Evolutionary conservation across 1,284 basidiomycete genomes (phyloP).

Genomic region (Ceratobasidium sp.): DNA sequence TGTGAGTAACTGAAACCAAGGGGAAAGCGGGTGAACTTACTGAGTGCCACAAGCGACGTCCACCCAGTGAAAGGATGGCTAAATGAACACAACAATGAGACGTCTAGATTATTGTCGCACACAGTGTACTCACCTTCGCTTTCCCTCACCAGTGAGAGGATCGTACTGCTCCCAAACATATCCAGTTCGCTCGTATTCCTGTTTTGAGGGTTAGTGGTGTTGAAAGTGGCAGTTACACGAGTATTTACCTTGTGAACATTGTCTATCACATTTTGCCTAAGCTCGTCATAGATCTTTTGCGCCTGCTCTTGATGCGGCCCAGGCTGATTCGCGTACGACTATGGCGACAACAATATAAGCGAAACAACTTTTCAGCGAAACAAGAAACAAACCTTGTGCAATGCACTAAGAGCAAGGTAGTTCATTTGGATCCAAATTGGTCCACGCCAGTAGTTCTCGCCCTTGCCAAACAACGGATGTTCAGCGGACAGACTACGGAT

Average conservation of each 20-base stretch:
- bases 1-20: constrained; percentile 42
- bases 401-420: constrained; percentile 81
- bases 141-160: constrained; percentile 80
- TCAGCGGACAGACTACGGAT: constrained; percentile 85
- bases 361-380: not conserved
- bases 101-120: constrained; percentile 50
- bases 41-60: constrained; percentile 85
- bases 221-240: not conserved
- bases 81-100: constrained; percentile 37
- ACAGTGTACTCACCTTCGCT: constrained; percentile 69
- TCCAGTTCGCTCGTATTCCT: constrained; percentile 92
- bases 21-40: constrained; percentile 58
- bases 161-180: constrained; percentile 99
- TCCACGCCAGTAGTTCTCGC: constrained; percentile 96
- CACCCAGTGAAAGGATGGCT: constrained; percentile 95
- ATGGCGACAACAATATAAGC: not conserved
- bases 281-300: constrained; percentile 77
- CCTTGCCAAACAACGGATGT: constrained; percentile 88
- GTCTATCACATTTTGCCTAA: constrained; percentile 83
- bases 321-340: constrained; percentile 81
- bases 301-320: constrained; percentile 84
- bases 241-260: constrained; percentile 81
- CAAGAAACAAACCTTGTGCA: constrained; percentile 69
- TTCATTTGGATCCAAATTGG: constrained; percentile 98
- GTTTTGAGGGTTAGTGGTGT: constrained; percentile 40